phyloP scores from a whole-genome alignment of 768 basidiomycete genomes.

The Melanogaster broomeanus region DNA sequence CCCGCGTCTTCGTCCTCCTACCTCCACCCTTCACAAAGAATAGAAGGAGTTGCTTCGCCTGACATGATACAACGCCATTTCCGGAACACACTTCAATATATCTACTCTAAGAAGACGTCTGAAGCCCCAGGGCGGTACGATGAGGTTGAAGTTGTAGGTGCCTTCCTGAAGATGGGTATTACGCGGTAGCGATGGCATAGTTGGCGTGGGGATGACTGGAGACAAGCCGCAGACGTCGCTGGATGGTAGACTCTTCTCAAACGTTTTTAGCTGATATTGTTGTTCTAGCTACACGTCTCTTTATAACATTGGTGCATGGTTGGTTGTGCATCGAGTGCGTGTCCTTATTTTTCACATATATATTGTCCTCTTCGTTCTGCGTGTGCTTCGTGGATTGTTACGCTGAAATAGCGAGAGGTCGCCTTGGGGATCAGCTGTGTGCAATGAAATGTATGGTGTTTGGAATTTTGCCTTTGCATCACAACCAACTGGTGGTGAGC shows the following conservation, averaged over 20 bases:
- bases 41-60: slow-evolving; percentile 90
- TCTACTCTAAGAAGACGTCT: slow-evolving; percentile 68
- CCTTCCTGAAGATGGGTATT: slow-evolving; percentile 87
- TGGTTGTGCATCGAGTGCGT: no score
- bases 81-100: slow-evolving; percentile 84
- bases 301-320: no score
- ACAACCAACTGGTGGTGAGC: no score
- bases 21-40: slow-evolving; percentile 84
- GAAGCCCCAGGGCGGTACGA: slow-evolving; percentile 59
- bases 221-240: neutral
- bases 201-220: neutral
- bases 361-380: no score
- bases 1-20: slow-evolving; percentile 49
- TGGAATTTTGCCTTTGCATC: no score
- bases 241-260: neutral
- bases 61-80: slow-evolving; percentile 96
- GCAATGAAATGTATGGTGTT: no score
- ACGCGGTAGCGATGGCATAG: slow-evolving; percentile 40
- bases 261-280: neutral
- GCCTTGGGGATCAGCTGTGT: no score
- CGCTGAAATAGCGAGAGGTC: no score
- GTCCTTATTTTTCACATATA: no score
- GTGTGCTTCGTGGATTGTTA: no score
- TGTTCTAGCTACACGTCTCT: neutral
- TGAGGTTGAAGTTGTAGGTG: slow-evolving; percentile 87